Percentiles rank a stretch among this genome's conserved stretches.
phyloP scores from a whole-genome alignment of 129 eudicot species.

The Logfia minima region DNA sequence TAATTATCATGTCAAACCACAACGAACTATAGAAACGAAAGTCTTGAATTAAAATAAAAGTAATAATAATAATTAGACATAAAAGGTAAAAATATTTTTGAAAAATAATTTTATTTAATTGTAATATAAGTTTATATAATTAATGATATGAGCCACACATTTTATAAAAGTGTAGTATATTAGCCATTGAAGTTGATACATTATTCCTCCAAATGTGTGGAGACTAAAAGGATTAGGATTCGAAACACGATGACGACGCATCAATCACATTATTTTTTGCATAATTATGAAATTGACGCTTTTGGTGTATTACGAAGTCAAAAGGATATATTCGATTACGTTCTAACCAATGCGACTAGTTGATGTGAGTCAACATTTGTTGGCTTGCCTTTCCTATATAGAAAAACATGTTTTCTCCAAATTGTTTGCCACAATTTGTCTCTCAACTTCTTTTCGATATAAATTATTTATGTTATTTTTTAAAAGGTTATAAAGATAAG shows the following conservation, averaged over 20 bases:
- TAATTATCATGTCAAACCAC: too few relatives aligned
- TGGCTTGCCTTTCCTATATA: too few relatives aligned
- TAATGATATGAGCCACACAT: constrained; percentile 15
- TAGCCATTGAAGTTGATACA: neutral
- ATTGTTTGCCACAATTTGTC: neutral
- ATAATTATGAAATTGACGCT: neutral
- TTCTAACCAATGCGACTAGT: too few relatives aligned
- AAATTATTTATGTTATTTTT: too few relatives aligned
- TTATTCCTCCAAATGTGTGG: constrained; percentile 19
- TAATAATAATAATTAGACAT: too few relatives aligned
- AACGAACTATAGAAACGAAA: too few relatives aligned
- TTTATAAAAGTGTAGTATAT: neutral
- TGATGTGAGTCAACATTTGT: neutral
- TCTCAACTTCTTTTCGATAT: neutral
- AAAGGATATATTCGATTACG: neutral
- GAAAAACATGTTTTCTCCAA: too few relatives aligned
- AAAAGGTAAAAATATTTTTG: too few relatives aligned
- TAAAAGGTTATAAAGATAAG: too few relatives aligned
- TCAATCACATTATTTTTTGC: neutral
- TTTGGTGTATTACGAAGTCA: neutral
- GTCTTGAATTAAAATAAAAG: too few relatives aligned
- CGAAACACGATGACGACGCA: neutral
- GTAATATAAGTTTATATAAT: neutral
- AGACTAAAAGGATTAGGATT: constrained; percentile 6
- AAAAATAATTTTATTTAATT: too few relatives aligned